A percentile compares a stretch with the other conserved stretches of the same genome.
Evolutionary conservation across 176 grass and related monocot genomes (phyloP).

Genomic region (Bothriochloa decipiens): DNA sequence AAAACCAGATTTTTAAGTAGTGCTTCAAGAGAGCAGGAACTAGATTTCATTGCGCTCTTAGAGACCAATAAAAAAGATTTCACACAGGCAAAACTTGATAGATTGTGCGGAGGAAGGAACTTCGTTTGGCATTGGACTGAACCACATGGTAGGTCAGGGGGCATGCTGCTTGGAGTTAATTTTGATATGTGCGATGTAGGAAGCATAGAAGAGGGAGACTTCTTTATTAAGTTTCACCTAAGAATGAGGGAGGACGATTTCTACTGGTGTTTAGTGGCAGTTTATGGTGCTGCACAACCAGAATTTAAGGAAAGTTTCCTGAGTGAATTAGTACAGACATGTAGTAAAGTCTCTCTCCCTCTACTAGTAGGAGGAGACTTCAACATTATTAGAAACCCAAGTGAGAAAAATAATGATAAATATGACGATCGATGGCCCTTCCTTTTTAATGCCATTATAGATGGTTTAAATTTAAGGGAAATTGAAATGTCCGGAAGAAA

Average conservation of each 20-base stretch:
- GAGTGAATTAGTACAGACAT: not conserved
- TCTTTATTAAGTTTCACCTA: not conserved
- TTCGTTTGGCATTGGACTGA: not conserved
- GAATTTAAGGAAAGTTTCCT: not conserved
- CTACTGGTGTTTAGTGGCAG: not conserved
- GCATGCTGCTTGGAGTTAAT: not conserved
- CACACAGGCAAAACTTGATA: no score
- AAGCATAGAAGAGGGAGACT: not conserved
- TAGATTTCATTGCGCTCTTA: no score
- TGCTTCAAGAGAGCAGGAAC: no score
- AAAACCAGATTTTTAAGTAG: no score
- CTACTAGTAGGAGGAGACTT: not conserved
- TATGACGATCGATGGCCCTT: not conserved
- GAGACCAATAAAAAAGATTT: not conserved
- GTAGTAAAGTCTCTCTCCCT: not conserved
- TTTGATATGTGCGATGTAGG: rapidly evolving
- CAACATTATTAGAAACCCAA: not conserved
- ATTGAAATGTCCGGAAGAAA: not conserved
- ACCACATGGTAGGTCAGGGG: not conserved
- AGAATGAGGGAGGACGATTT: not conserved
- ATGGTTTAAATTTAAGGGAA: not conserved
- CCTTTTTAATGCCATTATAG: not conserved
- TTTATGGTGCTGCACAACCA: not conserved
- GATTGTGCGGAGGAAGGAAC: no score
- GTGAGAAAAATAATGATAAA: not conserved